phyloP scores from a whole-genome alignment of 2,329 filamentous ascomycete genomes.

The Grosmannia clavigera region DNA sequence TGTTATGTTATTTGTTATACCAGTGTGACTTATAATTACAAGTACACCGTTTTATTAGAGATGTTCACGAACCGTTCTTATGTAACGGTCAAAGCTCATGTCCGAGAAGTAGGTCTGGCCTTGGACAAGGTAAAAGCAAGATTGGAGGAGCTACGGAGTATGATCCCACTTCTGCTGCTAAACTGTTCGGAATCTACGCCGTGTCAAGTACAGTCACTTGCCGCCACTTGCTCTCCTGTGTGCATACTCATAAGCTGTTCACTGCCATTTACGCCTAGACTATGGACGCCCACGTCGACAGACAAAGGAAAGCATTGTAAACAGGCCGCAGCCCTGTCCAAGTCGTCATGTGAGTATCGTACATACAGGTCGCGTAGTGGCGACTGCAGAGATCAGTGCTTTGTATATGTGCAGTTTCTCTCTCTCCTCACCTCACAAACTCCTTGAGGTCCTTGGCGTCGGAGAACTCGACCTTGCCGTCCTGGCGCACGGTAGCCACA shows the following conservation, averaged over 20 bases:
- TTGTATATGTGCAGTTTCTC: neutral
- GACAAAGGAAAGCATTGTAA: neutral
- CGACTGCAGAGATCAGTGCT: neutral
- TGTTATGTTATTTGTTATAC: too few species aligned
- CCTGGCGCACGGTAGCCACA: constrained; percentile 42
- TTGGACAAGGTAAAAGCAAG: too few species aligned
- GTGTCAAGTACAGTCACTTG: too few species aligned
- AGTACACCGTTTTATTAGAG: too few species aligned
- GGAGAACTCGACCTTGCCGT: constrained; percentile 56
- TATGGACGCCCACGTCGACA: neutral
- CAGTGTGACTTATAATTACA: too few species aligned
- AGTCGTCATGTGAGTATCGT: neutral
- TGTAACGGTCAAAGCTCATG: too few species aligned
- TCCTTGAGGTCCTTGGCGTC: constrained; percentile 46
- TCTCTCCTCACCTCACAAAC: constrained; percentile 28
- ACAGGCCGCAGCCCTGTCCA: neutral
- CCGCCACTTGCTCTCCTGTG: too few species aligned
- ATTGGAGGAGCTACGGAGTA: too few species aligned
- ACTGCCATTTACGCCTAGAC: neutral
- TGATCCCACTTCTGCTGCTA: too few species aligned
- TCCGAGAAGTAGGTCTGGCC: too few species aligned
- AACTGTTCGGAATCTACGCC: too few species aligned
- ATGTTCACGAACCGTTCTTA: too few species aligned
- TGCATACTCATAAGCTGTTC: neutral
- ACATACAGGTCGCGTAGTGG: neutral